Evolutionary conservation across 257 asterid genomes (phyloP), one percentile per base, ranked within the genome.

Genomic region (Buddleja alternifolia): DNA sequence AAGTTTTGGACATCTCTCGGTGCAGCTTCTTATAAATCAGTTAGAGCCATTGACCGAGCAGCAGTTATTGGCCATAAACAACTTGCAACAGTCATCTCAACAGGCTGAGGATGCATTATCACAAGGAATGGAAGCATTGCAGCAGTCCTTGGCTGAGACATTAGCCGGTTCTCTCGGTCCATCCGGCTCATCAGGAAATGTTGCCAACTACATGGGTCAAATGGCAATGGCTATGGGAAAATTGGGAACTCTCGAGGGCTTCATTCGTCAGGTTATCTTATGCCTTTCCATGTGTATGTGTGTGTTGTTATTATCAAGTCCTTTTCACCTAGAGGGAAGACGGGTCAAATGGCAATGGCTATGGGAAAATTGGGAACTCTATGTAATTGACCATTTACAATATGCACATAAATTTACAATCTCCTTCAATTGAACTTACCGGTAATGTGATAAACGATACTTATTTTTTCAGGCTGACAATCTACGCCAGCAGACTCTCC

Each of bases 191-290:
- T 82, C 96, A 1, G 95, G 96, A 58, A 87, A 92, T 46, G 98
- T 89, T 50, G 96, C 95, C 60, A 89, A 92, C 78, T 92, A 92
- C 78, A 92, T 92, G 96, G 97, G 97, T 40, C 97, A 92, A 84
- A 92, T 92, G 97, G 96, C 96, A 6, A 89, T 89, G 96, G 96
- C 96, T 10, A 92, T 92, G 97, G 96, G 96, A 0, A 89, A 92
- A 79, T 73, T 92, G 60, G 96, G 96, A 75, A 87, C 97, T 25
- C 96, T 92, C 0, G 97, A 92, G 70, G 89, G 96, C 82, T 92
- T 92, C 81, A 89, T 92, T 83, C 95, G 90, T 41, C 97, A 91
- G 97, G 97, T 91, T 70, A 50, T 55, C 51, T 63, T 32, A 6
- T 45, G 53, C 15, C 21, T 11, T 19, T 62, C 17, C 24, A 60